Evolutionary conservation across 306 rosid genomes (phyloP).

Genomic region (Adenanthera pavonina): DNA sequence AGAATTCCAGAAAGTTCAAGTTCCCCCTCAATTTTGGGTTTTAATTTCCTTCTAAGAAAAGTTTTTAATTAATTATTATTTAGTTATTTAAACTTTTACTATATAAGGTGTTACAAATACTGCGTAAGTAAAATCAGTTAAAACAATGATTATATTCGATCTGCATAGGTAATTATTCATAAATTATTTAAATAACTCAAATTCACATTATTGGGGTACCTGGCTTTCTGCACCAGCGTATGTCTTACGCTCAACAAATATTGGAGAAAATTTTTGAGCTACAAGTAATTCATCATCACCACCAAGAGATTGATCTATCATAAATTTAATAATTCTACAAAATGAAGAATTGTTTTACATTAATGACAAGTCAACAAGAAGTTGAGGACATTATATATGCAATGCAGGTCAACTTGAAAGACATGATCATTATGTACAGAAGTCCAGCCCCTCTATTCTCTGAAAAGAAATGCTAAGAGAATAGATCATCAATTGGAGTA

Average conservation of each 20-base stretch:
- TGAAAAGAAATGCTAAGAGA: background rate
- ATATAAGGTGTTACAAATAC: too few species aligned
- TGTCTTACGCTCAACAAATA: conserved; percentile 55
- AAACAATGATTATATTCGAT: too few species aligned
- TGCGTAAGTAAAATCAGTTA: too few species aligned
- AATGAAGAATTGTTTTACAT: background rate
- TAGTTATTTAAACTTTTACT: too few species aligned
- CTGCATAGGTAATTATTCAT: background rate
- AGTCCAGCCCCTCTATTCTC: background rate
- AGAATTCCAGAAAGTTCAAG: too few species aligned
- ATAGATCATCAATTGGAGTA: background rate
- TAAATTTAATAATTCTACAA: conserved; percentile 49
- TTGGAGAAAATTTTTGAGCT: conserved; percentile 50
- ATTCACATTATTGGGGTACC: conserved; percentile 37
- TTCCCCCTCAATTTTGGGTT: too few species aligned
- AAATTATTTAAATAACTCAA: background rate
- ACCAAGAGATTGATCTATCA: conserved; percentile 38
- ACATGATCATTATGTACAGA: too few species aligned
- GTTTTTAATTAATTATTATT: too few species aligned
- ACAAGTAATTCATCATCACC: conserved; percentile 55
- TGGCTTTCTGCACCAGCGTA: conserved; percentile 50
- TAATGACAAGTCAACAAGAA: background rate
- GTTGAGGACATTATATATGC: background rate
- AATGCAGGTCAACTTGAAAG: background rate
- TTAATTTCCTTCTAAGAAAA: too few species aligned